Evolutionary conservation across 345 rosid species (phyloP), one percentile per base, ranked within the genome.

Genomic region (Sonneratia caseolaris): DNA sequence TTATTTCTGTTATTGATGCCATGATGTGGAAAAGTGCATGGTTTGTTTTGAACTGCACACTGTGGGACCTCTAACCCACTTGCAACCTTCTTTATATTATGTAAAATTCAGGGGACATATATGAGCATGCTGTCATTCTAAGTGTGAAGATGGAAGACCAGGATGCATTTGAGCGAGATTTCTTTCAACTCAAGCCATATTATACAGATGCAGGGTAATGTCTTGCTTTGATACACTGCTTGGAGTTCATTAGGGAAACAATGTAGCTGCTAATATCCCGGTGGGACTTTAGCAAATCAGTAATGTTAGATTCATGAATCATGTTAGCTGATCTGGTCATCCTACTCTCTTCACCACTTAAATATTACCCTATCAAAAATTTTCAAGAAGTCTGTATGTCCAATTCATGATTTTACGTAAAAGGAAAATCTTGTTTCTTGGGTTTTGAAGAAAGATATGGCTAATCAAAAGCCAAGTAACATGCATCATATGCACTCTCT

Each of bases 151-250:
- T 82, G 69, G 99, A 90, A 84, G 97, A 95, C 78, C 97, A 95
- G 81, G 97, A 89, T 77, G 96, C 92, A 37, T 95, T 95, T 84
- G 97, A 95, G 86, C 86, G 97, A 72, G 93, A 95, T 81, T 95
- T 90, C 81, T 92, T 85, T 81, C 99, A 95, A 89, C 77, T 95
- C 83, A 90, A 95, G 82, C 97, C 97, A 1, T 90, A 90, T 74
- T 92, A 92, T 71, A 91, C 97, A 0, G 97, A 95, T 83, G 97
- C 90, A 38, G 78, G 95, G 98, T 94, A 79, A 82, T 56, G 73
- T 68, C 56, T 42, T 68, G 66, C 27, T 62, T 35, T 12, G 4
- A 59, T 36, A 62, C 27, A 27, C 11, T 62, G 66, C 66, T 27
- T 62, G 66, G 32, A 62, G 19, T 62, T 62, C 64, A 62, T 35